Evolutionary conservation across 345 rosid genomes (phyloP).

Genomic region (Linum usitatissimum): DNA sequence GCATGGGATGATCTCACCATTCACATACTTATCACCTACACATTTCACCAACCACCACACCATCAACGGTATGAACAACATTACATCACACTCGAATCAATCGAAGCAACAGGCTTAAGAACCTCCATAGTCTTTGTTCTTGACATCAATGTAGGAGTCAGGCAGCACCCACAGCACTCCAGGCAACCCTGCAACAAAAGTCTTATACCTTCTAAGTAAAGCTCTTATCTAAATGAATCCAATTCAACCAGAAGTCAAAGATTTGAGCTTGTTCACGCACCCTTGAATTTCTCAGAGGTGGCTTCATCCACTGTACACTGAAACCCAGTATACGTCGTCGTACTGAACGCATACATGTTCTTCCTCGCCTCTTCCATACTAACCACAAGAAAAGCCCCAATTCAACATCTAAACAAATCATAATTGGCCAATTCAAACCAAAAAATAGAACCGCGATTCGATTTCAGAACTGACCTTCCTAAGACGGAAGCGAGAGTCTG

Average conservation of each 20-base stretch:
- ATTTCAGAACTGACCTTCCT: constrained; percentile 42
- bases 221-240: background rate
- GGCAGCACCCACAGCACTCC: constrained; percentile 98
- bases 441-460: background rate
- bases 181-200: constrained; percentile 60
- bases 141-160: constrained; percentile 88
- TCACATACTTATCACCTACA: constrained; percentile 80
- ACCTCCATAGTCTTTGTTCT: constrained; percentile 99
- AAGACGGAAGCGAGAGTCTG: constrained; percentile 76
- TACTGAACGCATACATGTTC: constrained; percentile 93
- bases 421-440: background rate
- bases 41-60: background rate
- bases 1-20: constrained; percentile 90
- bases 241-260: background rate
- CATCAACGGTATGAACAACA: background rate
- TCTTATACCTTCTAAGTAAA: background rate
- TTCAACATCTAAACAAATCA: background rate
- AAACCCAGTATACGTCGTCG: constrained; percentile 87
- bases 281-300: constrained; percentile 86
- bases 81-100: background rate
- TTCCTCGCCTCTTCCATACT: constrained; percentile 98
- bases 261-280: constrained; percentile 18
- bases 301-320: constrained; percentile 81
- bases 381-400: constrained; percentile 5
- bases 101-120: background rate